Evolutionary conservation across 306 rosid species (phyloP), one percentile per base, ranked within the genome.

Genomic region (Carpinus viminea): DNA sequence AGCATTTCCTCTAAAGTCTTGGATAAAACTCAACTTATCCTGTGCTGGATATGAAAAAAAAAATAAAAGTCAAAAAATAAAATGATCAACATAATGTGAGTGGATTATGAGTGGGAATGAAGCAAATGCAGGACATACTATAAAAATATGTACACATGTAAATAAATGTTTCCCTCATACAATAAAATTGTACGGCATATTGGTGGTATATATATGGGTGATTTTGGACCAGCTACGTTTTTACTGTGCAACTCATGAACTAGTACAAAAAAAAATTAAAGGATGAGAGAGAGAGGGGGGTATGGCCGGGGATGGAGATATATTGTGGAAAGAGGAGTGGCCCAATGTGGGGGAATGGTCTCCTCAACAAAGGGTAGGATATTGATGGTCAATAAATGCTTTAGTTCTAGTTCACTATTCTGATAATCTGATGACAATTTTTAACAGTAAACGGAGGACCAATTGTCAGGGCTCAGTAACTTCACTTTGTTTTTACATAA

Each of bases 351-450:
- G 96, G 92, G 92, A 81, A 73, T 80, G 85, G 85, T 81, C 83
- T 86, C 79, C 83, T 77, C 83, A 82, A 80, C 86, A 88, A 81
- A 88, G 85, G 88, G 86, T 81, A 75, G 86, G 86, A 86, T 80
- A 88, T 88, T 88, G 93, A 86, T 86, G 86, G 86, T 86, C 83
- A 84, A 85, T 91, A 82, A 89, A 85, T 88, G 89, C 88, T 84
- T 79, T 81, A 73, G 76, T 81, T 81, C 77, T 83, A 36, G 74
- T 83, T 89, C 80, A 54, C 83, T 86, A 71, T 86, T 73, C 75
- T 71, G 74, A 81, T 81, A 80, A 20, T 24, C 48, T 74, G 50
- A 68, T 82, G 36, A 60, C 70, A 65, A 65, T 70, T 83, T 76
- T 78, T 70, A 65, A 47, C 74, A 74, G 74, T 73, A 70, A 50